Evolutionary conservation across 192 early-diverging fungal species (phyloP).

Genomic region (Rhizoclosmatium sp.): DNA sequence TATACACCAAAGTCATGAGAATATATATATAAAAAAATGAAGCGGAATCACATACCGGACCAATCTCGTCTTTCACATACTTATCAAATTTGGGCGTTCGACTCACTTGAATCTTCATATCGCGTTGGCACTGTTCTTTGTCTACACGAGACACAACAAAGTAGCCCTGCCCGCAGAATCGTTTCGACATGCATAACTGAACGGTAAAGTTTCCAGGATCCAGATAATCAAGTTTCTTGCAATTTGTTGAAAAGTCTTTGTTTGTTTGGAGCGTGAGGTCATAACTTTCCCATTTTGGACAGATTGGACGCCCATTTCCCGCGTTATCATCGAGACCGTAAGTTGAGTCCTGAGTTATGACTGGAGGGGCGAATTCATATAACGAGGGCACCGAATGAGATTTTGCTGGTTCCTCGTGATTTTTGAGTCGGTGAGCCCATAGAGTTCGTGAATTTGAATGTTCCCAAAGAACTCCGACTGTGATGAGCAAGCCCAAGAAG

Average conservation of each 20-base stretch:
- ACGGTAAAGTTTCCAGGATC: background rate
- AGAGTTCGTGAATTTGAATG: no score
- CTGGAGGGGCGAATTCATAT: no score
- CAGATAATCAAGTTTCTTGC: background rate
- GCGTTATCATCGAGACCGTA: no score
- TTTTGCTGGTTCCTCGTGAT: no score
- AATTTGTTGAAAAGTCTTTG: conserved; percentile 19
- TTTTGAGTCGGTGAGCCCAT: no score
- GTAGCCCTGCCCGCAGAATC: conserved; percentile 32
- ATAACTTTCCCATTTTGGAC: conserved; percentile 5
- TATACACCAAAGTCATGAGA: background rate
- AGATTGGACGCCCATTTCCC: background rate
- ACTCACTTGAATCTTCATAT: background rate
- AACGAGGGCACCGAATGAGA: no score
- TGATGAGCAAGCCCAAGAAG: no score
- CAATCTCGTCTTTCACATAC: background rate
- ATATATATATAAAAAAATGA: background rate
- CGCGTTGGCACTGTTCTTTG: background rate
- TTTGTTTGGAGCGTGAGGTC: background rate
- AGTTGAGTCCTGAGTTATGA: no score
- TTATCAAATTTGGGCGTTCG: background rate
- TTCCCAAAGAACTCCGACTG: no score
- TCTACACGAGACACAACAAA: conserved; percentile 3
- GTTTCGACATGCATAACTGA: background rate
- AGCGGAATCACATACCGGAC: background rate